A percentile compares a stretch with the other conserved stretches of the same genome.
These are phyloP conservation scores for Cryptococcus wingfieldii DNA, from an alignment of 1,284 basidiomycete genomes.

Conservation along the genomic window DNA sequence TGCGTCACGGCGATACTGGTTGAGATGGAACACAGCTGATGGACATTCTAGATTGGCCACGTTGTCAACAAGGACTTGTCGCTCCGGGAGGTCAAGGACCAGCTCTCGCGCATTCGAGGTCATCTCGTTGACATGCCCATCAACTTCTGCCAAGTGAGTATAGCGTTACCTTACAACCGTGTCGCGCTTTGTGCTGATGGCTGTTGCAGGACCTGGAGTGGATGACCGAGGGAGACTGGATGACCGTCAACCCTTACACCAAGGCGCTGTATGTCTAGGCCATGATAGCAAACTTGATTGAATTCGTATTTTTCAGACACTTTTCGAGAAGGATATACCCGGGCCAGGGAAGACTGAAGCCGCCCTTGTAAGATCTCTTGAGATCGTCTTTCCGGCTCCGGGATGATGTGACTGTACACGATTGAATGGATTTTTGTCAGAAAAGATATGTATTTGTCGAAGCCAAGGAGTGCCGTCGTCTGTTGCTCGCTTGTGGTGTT, in stretches of 20 bases:
- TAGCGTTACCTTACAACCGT: not conserved
- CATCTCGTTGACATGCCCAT: constrained; percentile 53
- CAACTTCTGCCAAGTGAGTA: constrained; percentile 41
- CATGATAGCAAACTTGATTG: not conserved
- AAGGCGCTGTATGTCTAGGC: constrained; percentile 40
- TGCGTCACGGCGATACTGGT: constrained; percentile 3
- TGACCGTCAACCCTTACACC: constrained; percentile 40
- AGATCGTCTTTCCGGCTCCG: too few relatives aligned
- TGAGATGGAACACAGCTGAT: constrained; percentile 2
- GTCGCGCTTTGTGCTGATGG: not conserved
- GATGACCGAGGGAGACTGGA: constrained; percentile 25
- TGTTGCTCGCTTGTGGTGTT: too few relatives aligned
- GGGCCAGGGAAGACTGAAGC: too few relatives aligned
- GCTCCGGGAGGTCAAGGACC: constrained; percentile 65
- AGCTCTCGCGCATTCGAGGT: constrained; percentile 60
- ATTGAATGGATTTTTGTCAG: too few relatives aligned
- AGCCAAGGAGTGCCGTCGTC: too few relatives aligned
- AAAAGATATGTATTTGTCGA: too few relatives aligned
- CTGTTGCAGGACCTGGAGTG: constrained; percentile 13
- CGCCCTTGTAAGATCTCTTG: too few relatives aligned
- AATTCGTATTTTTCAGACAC: too few relatives aligned
- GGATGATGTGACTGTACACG: too few relatives aligned
- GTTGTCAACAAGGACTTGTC: constrained; percentile 62
- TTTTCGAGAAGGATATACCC: too few relatives aligned
- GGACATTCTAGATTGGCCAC: constrained; percentile 67